Conservation (phyloP, 2,329 filamentous ascomycete species). For the Colletotrichum cuscutae region DNA sequence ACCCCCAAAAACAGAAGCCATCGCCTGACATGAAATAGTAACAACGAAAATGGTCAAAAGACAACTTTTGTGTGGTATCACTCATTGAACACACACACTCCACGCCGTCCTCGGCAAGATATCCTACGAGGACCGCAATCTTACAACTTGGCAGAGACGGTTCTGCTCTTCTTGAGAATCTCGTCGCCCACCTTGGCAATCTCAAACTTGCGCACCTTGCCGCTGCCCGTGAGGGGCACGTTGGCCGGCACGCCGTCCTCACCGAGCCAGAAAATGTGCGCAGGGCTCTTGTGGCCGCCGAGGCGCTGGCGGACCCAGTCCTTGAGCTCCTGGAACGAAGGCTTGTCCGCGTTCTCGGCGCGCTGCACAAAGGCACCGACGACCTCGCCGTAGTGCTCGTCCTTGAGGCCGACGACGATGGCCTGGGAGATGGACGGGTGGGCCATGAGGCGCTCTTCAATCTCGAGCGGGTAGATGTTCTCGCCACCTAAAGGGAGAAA, state of each 20-base stretch:
- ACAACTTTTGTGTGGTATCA: not conserved
- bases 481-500: slow-evolving; percentile 65
- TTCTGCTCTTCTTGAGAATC: slow-evolving; percentile 59
- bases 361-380: slow-evolving; percentile 72
- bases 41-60: not conserved
- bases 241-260: slow-evolving; percentile 63
- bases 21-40: not conserved
- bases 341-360: slow-evolving; percentile 48
- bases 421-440: slow-evolving; percentile 72
- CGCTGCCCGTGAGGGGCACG: slow-evolving; percentile 76
- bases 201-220: slow-evolving; percentile 76
- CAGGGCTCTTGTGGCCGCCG: slow-evolving; percentile 75
- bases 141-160: slow-evolving; percentile 57
- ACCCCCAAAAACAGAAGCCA: not conserved
- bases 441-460: slow-evolving; percentile 76
- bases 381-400: slow-evolving; percentile 79
- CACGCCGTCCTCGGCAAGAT: not conserved
- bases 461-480: slow-evolving; percentile 80
- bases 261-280: slow-evolving; percentile 82
- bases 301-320: slow-evolving; percentile 71
- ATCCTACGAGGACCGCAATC: not conserved
- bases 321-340: slow-evolving; percentile 64
- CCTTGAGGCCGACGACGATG: slow-evolving; percentile 75
- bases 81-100: not conserved
- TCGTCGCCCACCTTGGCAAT: slow-evolving; percentile 67